Conservation (phyloP, 2,329 filamentous ascomycete genomes). For the Phyllosticta citriasiana region DNA sequence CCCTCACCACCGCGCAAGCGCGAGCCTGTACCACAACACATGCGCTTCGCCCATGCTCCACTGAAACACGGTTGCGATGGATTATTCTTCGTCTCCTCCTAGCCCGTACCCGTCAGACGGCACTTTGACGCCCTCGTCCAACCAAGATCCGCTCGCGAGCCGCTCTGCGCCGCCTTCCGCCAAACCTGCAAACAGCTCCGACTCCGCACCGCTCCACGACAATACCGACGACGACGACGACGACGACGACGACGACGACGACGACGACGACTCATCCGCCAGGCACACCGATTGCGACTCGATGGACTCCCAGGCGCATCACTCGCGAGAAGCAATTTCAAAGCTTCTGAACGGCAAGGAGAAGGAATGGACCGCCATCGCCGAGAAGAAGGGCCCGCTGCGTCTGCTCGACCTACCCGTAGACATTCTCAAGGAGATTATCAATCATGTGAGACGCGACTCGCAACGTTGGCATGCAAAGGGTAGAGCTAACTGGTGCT, state of each 20-base stretch:
- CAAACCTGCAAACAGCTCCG: background rate
- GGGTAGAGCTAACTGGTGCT: slow-evolving; percentile 10
- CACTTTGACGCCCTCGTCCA: slow-evolving; percentile 20
- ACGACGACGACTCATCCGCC: background rate
- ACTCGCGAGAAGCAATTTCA: slow-evolving; percentile 24
- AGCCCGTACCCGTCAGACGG: slow-evolving; percentile 18
- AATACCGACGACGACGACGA: background rate
- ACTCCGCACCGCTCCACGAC: background rate
- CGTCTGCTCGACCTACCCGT: slow-evolving; percentile 65
- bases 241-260: background rate
- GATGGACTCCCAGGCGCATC: slow-evolving; percentile 4
- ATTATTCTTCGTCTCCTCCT: slow-evolving; percentile 21
- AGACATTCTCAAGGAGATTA: slow-evolving; percentile 67
- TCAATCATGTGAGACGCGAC: slow-evolving; percentile 53
- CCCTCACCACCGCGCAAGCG: background rate
- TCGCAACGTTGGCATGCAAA: background rate
- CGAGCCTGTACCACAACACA: background rate
- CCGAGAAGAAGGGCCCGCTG: slow-evolving; percentile 46
- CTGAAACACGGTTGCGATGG: slow-evolving; percentile 17
- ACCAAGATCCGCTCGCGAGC: slow-evolving; percentile 16
- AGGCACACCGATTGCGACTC: slow-evolving; percentile 3
- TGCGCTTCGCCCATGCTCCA: slow-evolving; percentile 9
- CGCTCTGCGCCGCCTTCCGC: background rate
- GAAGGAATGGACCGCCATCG: slow-evolving; percentile 26
- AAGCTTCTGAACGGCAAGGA: slow-evolving; percentile 41